Percentiles rank a stretch among this genome's conserved stretches.
These are phyloP conservation scores for Lepidium campestre DNA, from an alignment of 441 rosid genomes.

Conservation along the genomic window DNA sequence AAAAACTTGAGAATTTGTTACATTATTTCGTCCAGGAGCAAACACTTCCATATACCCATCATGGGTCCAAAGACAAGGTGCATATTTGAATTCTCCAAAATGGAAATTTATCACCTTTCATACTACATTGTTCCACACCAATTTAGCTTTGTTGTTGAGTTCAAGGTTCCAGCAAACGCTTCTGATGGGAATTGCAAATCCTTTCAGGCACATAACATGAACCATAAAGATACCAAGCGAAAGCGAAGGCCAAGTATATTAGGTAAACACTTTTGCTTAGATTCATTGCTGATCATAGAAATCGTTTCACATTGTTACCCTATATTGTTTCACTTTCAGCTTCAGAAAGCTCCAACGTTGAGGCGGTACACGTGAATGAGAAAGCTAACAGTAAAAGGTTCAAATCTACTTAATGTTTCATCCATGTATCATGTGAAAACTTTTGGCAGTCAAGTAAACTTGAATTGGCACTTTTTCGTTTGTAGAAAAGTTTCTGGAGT, in stretches of 20 bases:
- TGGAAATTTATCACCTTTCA: background rate
- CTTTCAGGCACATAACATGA: constrained; percentile 12
- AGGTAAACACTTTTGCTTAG: constrained; percentile 28
- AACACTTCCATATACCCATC: constrained; percentile 1
- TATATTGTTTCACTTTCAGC: constrained; percentile 29
- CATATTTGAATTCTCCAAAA: background rate
- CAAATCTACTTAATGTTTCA: background rate
- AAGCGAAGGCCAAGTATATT: constrained; percentile 28
- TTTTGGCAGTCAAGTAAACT: background rate
- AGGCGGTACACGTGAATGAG: constrained; percentile 28
- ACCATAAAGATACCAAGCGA: constrained; percentile 27
- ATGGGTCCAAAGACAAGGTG: constrained; percentile 20
- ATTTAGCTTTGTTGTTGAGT: constrained; percentile 13
- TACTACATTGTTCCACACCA: background rate
- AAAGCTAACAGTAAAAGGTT: constrained; percentile 21
- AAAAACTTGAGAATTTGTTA: background rate
- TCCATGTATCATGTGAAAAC: constrained; percentile 2
- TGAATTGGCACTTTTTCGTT: background rate
- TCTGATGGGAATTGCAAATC: constrained; percentile 19
- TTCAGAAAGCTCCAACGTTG: constrained; percentile 18
- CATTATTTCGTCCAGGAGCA: constrained; percentile 11
- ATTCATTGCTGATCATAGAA: constrained; percentile 1
- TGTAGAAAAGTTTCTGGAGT: constrained; percentile 21
- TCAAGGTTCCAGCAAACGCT: constrained; percentile 26
- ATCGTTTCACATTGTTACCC: background rate